A percentile compares a stretch with the other conserved stretches of the same genome.
Evolutionary conservation across 1,284 basidiomycete genomes (phyloP).

Genomic region (Trichosporon sp.): DNA sequence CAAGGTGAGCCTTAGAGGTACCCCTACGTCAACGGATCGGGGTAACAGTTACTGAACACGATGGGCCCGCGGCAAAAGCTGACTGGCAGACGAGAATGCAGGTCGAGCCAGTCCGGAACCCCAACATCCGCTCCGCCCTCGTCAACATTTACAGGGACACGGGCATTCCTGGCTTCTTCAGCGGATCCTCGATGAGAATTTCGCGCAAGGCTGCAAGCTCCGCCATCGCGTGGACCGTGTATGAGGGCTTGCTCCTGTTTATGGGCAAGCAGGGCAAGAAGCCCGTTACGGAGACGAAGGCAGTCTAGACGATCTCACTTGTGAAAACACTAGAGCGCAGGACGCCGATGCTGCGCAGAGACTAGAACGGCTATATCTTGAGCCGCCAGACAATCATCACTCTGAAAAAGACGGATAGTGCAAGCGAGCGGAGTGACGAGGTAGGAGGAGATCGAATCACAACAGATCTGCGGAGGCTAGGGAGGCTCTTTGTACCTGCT

Average conservation of each 20-base stretch:
- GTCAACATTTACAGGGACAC: conserved; percentile 68
- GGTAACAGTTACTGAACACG: conserved; percentile 4
- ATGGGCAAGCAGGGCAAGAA: conserved; percentile 2
- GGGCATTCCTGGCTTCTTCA: conserved; percentile 72
- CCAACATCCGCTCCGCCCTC: conserved; percentile 61
- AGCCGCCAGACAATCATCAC: not conserved
- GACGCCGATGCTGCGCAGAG: not conserved
- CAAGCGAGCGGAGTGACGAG: too few species aligned
- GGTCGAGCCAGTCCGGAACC: conserved; percentile 67
- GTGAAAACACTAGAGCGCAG: not conserved
- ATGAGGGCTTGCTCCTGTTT: conserved; percentile 67
- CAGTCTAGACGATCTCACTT: not conserved
- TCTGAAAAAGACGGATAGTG: too few species aligned
- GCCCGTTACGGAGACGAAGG: not conserved
- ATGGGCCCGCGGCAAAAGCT: too few species aligned
- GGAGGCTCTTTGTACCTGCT: not conserved
- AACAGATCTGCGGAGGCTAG: not conserved
- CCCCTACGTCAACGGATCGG: not conserved
- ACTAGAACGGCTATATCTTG: not conserved
- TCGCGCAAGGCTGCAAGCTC: conserved; percentile 84
- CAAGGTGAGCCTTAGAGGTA: conserved; percentile 55
- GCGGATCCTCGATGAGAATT: conserved; percentile 73
- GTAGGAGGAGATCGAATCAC: not conserved
- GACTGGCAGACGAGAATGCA: conserved; percentile 68
- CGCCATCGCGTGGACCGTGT: conserved; percentile 86